phyloP scores from a whole-genome alignment of 2,329 filamentous ascomycete genomes.

The Epichloe sibirici region DNA sequence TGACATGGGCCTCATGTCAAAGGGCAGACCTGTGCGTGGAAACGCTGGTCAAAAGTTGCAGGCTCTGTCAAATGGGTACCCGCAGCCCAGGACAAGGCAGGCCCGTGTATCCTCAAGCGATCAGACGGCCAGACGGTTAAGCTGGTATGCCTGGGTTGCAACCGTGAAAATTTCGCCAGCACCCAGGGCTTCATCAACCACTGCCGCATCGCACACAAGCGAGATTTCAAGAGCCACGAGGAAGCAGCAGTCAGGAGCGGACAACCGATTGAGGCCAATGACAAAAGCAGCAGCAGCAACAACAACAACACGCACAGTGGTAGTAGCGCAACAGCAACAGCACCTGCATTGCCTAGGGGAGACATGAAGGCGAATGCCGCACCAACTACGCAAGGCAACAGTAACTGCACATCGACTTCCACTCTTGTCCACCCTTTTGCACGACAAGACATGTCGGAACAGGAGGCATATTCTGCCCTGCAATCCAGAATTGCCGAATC shows the following conservation, averaged over 20 bases:
- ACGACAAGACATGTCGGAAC: constrained; percentile 35
- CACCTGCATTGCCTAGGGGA: constrained; percentile 3
- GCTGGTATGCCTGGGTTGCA: constrained; percentile 78
- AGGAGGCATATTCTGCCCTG: constrained; percentile 38
- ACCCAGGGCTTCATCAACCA: constrained; percentile 99
- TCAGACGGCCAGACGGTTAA: constrained; percentile 80
- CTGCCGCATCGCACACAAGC: constrained; percentile 87
- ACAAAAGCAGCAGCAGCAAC: constrained; percentile 3
- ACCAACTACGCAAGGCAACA: not conserved
- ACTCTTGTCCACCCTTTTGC: constrained; percentile 23
- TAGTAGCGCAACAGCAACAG: not conserved
- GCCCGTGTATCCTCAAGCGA: constrained; percentile 74
- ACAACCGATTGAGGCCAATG: constrained; percentile 53
- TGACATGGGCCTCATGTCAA: constrained; percentile 29
- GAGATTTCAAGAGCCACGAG: constrained; percentile 92
- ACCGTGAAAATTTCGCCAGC: constrained; percentile 84
- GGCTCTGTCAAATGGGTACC: constrained; percentile 56
- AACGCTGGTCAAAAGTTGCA: constrained; percentile 51
- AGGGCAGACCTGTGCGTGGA: constrained; percentile 37
- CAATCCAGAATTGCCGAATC: constrained; percentile 42
- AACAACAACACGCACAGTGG: constrained; percentile 1
- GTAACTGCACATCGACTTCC: constrained; percentile 1
- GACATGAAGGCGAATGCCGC: constrained; percentile 14
- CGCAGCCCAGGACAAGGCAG: constrained; percentile 64
- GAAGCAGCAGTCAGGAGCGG: constrained; percentile 83